phyloP scores from a whole-genome alignment of 768 basidiomycete genomes.

The Phylloporus rhodoxanthus region DNA sequence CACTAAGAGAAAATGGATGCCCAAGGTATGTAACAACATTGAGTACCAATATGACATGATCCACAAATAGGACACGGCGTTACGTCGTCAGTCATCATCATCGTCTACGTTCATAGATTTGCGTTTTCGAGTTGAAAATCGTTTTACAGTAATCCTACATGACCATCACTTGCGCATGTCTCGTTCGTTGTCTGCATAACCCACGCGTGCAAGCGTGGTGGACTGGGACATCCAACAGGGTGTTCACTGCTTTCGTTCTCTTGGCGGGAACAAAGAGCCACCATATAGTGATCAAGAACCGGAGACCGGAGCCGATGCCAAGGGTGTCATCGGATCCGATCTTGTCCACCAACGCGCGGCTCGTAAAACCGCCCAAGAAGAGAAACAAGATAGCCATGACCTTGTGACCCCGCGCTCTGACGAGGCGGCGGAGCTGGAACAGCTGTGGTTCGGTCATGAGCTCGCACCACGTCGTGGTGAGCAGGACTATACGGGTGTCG shows the following conservation, averaged over 20 bases:
- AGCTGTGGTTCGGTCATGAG: constrained; percentile 76
- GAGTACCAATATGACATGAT: constrained; percentile 1
- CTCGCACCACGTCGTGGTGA: constrained; percentile 88
- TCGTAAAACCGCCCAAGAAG: constrained; percentile 70
- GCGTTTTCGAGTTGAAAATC: neutral
- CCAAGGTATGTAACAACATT: constrained; percentile 2
- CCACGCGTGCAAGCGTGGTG: too few species aligned
- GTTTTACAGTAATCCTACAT: neutral
- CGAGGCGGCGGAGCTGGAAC: constrained; percentile 48
- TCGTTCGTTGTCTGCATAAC: neutral
- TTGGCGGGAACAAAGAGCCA: constrained; percentile 59
- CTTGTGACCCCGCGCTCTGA: constrained; percentile 65
- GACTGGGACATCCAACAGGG: too few species aligned
- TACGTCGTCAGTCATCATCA: constrained; percentile 8
- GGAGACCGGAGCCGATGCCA: constrained; percentile 60
- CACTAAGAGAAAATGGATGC: neutral
- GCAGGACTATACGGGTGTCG: constrained; percentile 47
- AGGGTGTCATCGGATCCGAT: constrained; percentile 60
- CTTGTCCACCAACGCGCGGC: constrained; percentile 52
- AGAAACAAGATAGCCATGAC: constrained; percentile 59
- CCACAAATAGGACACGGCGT: constrained; percentile 10
- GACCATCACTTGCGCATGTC: neutral
- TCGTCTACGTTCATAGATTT: neutral
- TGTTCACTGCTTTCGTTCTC: constrained; percentile 6
- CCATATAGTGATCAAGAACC: constrained; percentile 52